phyloP scores from a whole-genome alignment of 768 basidiomycete genomes.

The Piloderma croceum region DNA sequence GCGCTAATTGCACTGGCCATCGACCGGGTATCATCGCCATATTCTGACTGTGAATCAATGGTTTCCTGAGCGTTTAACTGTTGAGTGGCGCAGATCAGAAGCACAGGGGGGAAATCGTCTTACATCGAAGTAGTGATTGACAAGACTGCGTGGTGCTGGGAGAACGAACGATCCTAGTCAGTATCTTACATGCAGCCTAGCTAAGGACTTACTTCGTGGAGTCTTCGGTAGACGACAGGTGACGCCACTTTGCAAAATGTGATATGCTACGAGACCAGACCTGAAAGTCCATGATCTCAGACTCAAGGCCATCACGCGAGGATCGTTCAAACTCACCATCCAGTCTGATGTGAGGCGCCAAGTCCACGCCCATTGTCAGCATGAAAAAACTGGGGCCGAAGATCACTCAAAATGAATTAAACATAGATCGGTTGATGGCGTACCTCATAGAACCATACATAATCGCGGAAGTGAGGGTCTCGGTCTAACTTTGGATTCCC shows the following conservation, averaged over 20 bases:
- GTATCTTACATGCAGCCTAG: not conserved
- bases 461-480: slow-evolving; percentile 95
- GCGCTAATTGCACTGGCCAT: slow-evolving; percentile 55
- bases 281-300: slow-evolving; percentile 26
- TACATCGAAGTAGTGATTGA: slow-evolving; percentile 93
- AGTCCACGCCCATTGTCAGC: slow-evolving; percentile 88
- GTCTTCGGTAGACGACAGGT: slow-evolving; percentile 90
- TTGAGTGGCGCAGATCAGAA: slow-evolving; percentile 3
- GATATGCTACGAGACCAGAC: slow-evolving; percentile 87
- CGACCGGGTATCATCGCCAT: slow-evolving; percentile 65
- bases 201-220: slow-evolving; percentile 68
- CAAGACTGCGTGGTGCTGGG: slow-evolving; percentile 78
- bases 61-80: slow-evolving; percentile 48
- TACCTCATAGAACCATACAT: slow-evolving; percentile 94
- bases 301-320: not conserved
- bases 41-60: slow-evolving; percentile 66
- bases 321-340: slow-evolving; percentile 55
- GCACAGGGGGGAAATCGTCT: slow-evolving; percentile 31
- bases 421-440: slow-evolving; percentile 8
- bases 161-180: slow-evolving; percentile 7
- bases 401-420: not conserved
- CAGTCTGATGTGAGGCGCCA: slow-evolving; percentile 97
- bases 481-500: slow-evolving; percentile 80
- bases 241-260: slow-evolving; percentile 86
- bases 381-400: slow-evolving; percentile 77